These are phyloP conservation scores for Umbilicus rupestris DNA, from an alignment of 164 flowering plant genomes.

Conservation along the genomic window DNA sequence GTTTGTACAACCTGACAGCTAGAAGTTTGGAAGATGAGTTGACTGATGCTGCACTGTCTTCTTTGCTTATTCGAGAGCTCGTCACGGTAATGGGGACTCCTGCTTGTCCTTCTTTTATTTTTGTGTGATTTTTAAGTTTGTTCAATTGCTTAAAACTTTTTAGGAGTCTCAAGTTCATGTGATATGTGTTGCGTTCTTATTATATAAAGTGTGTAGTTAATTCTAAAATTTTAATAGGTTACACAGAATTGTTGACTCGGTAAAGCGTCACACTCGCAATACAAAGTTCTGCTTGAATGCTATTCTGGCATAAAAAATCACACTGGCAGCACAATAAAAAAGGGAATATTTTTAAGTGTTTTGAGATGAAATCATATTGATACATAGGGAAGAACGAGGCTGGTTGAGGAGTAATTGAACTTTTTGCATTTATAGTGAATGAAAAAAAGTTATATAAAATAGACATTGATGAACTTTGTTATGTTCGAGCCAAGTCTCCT, in stretches of 20 bases:
- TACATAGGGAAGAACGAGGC: not conserved
- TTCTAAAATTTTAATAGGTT: not conserved
- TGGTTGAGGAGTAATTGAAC: too few relatives aligned
- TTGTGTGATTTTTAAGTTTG: not conserved
- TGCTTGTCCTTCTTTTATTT: not conserved
- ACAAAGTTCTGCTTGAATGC: not conserved
- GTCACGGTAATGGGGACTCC: conserved; percentile 48
- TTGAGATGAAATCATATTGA: not conserved
- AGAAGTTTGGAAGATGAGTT: conserved; percentile 55
- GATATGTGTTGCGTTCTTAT: not conserved
- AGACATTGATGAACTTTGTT: too few relatives aligned
- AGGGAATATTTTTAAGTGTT: not conserved
- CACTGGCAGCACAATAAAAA: not conserved
- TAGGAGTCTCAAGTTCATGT: not conserved
- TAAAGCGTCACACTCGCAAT: not conserved
- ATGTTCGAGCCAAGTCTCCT: too few relatives aligned
- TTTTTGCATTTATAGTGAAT: too few relatives aligned
- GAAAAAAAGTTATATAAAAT: too few relatives aligned
- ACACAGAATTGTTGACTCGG: not conserved
- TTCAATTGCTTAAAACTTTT: too few relatives aligned
- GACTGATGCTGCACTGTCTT: conserved; percentile 44
- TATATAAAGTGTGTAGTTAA: not conserved
- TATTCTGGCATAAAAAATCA: not conserved
- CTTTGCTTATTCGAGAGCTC: conserved; percentile 61
- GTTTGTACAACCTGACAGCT: conserved; percentile 52